These are phyloP conservation scores for Leptographium radiaticola DNA, from an alignment of 2,329 filamentous ascomycete genomes.

Conservation along the genomic window DNA sequence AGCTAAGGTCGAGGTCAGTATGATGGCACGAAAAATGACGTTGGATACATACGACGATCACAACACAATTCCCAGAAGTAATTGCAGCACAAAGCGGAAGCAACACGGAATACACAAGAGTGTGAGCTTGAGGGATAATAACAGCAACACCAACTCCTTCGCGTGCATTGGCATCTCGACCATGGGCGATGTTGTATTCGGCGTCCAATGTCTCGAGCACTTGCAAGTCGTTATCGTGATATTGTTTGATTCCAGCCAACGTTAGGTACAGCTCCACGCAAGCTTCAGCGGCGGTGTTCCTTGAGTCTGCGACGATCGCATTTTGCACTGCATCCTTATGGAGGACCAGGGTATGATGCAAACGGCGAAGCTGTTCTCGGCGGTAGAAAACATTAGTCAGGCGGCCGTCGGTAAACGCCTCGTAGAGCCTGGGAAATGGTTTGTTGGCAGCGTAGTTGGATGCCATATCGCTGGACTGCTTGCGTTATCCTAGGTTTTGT, in stretches of 20 bases:
- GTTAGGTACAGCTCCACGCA: slow-evolving; percentile 18
- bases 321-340: slow-evolving; percentile 17
- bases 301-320: slow-evolving; percentile 19
- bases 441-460: neutral
- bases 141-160: slow-evolving; percentile 17
- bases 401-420: slow-evolving; percentile 24
- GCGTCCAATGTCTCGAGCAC: slow-evolving; percentile 14
- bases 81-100: slow-evolving; percentile 20
- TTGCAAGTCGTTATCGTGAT: slow-evolving; percentile 16
- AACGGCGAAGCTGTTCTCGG: slow-evolving; percentile 23
- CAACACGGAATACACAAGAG: slow-evolving; percentile 19
- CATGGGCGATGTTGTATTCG: slow-evolving; percentile 18
- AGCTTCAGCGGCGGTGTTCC: slow-evolving; percentile 19
- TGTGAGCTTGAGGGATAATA: slow-evolving; percentile 18
- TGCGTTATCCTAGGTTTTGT: neutral
- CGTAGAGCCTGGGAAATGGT: slow-evolving; percentile 15
- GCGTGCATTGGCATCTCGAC: slow-evolving; percentile 14
- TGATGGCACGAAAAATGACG: neutral
- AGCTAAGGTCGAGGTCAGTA: slow-evolving; percentile 9
- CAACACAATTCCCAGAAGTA: slow-evolving; percentile 22
- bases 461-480: neutral
- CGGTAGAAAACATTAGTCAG: slow-evolving; percentile 23
- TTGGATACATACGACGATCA: slow-evolving; percentile 17
- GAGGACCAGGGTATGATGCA: slow-evolving; percentile 20
- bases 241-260: slow-evolving; percentile 17